Evolutionary conservation across 2,329 filamentous ascomycete species (phyloP), one percentile per base, ranked within the genome.

Genomic region (Esteya vermicola): DNA sequence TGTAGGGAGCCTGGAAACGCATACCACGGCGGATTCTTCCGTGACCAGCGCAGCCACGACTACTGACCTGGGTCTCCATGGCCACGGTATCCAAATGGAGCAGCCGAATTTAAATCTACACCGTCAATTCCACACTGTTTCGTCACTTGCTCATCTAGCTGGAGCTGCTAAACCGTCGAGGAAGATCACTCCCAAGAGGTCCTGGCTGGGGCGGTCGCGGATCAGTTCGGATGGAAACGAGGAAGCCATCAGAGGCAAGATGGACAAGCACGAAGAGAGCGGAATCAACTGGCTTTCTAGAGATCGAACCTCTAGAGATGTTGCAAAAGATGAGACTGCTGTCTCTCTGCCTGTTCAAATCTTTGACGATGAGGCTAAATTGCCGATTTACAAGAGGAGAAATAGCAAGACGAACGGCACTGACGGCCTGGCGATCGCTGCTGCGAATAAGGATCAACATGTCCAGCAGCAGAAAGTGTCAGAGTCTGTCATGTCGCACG

Each of bases 1-100:
- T 43, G 65, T 69, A 9, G 65, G 62, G 6, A 70, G 65, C 36
- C 52, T 62, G 16, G 63, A 67, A 34, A 45, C 26, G 9, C 34
- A 37, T 16, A 36, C 50, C 14, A 52, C 44, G 30, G 50, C 30
- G 14, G 45, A 43, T n/a, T 25, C 34, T 8, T 25, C 36, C 8
- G 32, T 25, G 12, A 20, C 19, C 21, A 19, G 20, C 4, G 14
- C 27, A 6, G 14, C 18, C 4, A 6, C 3, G 9, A 33, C 28
- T 12, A 7, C 13, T 26, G 12, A 12, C 31, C 4, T 8, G n/a
- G n/a, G n/a, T n/a, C n/a, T n/a, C n/a, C n/a, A n/a, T n/a, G n/a
- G n/a, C n/a, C n/a, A n/a, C n/a, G n/a, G n/a, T n/a, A n/a, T n/a
- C n/a, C 37, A 20, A n/a, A 30, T 41, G 16, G 41, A 48, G 9